Percentiles rank a stretch among this genome's conserved stretches.
These are phyloP conservation scores for Parastagonospora avenae DNA, from an alignment of 2,329 filamentous ascomycete genomes.

Conservation along the genomic window DNA sequence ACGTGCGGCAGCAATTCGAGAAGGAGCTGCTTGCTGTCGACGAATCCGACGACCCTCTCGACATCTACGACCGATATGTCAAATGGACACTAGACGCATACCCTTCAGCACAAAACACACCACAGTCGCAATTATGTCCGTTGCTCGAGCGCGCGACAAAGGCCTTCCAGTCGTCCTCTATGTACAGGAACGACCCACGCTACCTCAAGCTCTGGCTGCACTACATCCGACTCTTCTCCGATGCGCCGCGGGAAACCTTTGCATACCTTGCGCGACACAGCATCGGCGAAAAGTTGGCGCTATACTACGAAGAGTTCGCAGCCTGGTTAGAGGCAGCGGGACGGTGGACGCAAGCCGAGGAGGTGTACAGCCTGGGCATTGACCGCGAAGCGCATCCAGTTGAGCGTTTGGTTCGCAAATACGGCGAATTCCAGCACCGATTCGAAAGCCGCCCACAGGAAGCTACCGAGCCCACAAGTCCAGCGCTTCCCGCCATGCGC, in stretches of 20 bases:
- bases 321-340: conserved; percentile 85
- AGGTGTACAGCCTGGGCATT: conserved; percentile 89
- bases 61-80: conserved; percentile 94
- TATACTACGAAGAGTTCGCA: conserved; percentile 97
- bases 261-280: conserved; percentile 86
- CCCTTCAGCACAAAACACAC: conserved; percentile 88
- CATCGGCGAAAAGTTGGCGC: conserved; percentile 83
- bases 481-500: conserved; percentile 81
- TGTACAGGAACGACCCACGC: conserved; percentile 94
- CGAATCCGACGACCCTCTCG: conserved; percentile 93
- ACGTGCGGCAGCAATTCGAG: conserved; percentile 82
- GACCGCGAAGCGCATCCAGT: conserved; percentile 84
- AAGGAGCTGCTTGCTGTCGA: conserved; percentile 76
- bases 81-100: conserved; percentile 97
- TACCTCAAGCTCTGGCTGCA: conserved; percentile 94
- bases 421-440: conserved; percentile 85
- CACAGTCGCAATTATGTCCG: conserved; percentile 85
- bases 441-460: conserved; percentile 69
- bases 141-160: conserved; percentile 93
- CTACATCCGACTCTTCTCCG: conserved; percentile 91
- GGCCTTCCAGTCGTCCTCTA: conserved; percentile 78
- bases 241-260: conserved; percentile 90
- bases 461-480: conserved; percentile 73
- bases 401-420: conserved; percentile 84
- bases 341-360: conserved; percentile 88